phyloP scores from a whole-genome alignment of 495 filamentous ascomycete genomes.

The Polyplosphaeria fusca region DNA sequence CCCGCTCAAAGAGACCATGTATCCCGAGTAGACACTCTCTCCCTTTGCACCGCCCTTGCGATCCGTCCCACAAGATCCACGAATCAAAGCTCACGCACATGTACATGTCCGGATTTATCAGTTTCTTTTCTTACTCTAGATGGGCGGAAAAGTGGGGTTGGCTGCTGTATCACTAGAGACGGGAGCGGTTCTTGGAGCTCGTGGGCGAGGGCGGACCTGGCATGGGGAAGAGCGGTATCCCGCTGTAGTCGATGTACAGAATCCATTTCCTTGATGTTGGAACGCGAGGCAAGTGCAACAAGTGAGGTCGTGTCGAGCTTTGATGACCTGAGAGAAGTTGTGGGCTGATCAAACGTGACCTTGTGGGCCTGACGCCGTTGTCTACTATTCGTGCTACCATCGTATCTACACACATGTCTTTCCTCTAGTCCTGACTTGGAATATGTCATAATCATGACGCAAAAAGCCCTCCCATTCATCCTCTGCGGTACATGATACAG shows the following conservation, averaged over 20 bases:
- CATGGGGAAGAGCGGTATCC: conserved; percentile 19
- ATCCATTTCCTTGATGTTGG: conserved; percentile 2
- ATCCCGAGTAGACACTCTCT: conserved; percentile 57
- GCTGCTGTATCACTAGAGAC: background rate
- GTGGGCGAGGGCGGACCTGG: background rate
- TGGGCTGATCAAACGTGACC: no score
- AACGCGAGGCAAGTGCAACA: no score
- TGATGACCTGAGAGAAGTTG: no score
- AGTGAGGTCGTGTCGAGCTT: no score
- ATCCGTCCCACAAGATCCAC: background rate
- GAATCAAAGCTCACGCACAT: background rate
- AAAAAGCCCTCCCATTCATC: no score
- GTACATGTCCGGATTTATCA: background rate
- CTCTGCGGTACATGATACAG: no score
- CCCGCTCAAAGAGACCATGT: conserved; percentile 87
- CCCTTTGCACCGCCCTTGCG: background rate
- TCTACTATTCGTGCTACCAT: no score
- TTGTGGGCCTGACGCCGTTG: no score
- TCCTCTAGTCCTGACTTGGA: no score
- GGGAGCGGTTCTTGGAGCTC: background rate
- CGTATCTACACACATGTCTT: no score
- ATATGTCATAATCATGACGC: no score
- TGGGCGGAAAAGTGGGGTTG: background rate
- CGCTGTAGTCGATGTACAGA: conserved; percentile 27
- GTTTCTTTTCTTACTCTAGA: background rate